phyloP scores from a whole-genome alignment of 257 asterid species.

The Jacaranda copaia region DNA sequence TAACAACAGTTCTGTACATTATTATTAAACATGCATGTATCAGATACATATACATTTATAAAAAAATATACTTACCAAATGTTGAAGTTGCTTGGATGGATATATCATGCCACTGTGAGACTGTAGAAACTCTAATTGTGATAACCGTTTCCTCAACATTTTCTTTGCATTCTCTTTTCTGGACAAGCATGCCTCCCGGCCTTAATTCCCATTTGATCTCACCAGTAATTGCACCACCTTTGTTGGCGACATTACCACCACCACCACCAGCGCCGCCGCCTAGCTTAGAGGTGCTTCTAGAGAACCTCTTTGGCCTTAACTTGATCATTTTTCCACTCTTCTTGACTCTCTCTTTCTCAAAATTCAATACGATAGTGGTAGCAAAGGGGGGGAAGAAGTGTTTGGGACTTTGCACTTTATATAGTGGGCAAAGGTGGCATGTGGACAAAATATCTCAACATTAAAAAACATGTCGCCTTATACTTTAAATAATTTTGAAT shows the following conservation, averaged over 20 bases:
- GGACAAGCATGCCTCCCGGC: constrained; percentile 89
- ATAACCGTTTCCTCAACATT: constrained; percentile 43
- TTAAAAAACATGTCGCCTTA: constrained; percentile 33
- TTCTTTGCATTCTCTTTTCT: constrained; percentile 55
- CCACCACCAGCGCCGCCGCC: background rate
- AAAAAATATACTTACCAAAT: constrained; percentile 50
- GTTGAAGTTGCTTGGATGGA: constrained; percentile 70
- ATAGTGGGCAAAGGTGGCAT: constrained; percentile 39
- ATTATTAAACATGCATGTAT: background rate
- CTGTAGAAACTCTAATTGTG: constrained; percentile 60
- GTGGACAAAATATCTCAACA: constrained; percentile 41
- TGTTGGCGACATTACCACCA: constrained; percentile 5
- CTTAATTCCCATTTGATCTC: constrained; percentile 80
- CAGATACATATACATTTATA: background rate
- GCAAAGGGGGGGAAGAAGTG: constrained; percentile 13
- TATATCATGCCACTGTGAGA: constrained; percentile 59
- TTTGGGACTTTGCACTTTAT: constrained; percentile 34
- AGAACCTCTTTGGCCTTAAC: constrained; percentile 64
- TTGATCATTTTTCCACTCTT: constrained; percentile 62
- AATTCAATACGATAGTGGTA: background rate
- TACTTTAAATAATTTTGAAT: constrained; percentile 21
- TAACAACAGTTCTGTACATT: too few species aligned
- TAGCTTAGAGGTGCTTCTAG: constrained; percentile 57
- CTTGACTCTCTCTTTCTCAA: background rate
- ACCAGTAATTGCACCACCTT: constrained; percentile 5